Evolutionary conservation across 345 rosid genomes (phyloP), one percentile per base, ranked within the genome.

Genomic region (Populus alba): DNA sequence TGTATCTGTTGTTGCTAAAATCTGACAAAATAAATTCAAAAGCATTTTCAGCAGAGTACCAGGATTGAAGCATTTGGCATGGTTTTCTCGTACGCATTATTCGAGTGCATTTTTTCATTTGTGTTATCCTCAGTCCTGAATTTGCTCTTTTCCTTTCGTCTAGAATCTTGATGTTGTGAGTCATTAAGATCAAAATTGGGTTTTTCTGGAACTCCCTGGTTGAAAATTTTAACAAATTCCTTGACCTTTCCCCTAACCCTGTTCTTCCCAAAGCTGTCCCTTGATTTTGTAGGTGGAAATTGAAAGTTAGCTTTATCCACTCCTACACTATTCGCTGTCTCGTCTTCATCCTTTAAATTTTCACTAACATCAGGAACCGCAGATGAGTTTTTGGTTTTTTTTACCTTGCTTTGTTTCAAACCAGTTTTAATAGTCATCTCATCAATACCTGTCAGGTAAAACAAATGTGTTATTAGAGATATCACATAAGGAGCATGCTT

Each of bases 151-250:
- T 86, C 87, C 79, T 81, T 87, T 88, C 80, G 18, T 75, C 83
- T 79, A 75, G 83, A 87, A 84, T 86, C 83, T 65, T 75, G 79
- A 75, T 81, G 83, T 77, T 75, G 88, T 65, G 90, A 73, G 25
- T 74, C 78, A 7, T 59, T 59, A n/a, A 72, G 77, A 27, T 65
- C 85, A 7, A 66, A 2, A 53, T 69, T 85, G 17, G 86, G 78
- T 66, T 82, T 86, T 66, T 78, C 38, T 70, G 91, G 70, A 79
- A 83, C 27, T 82, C 83, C 97, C 83, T 87, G 93, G 75, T 85
- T 93, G 86, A 93, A 93, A 53, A 90, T 85, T 75, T 90, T 91
- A 55, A 93, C 85, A 73, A 93, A 95, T n/a, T 92, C 97, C 82
- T 84, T 92, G 68, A 95, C 92, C 85, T 85, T 95, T 83, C 93